These are phyloP conservation scores for Monilinia polystroma DNA, from an alignment of 2,329 filamentous ascomycete species.

Conservation along the genomic window DNA sequence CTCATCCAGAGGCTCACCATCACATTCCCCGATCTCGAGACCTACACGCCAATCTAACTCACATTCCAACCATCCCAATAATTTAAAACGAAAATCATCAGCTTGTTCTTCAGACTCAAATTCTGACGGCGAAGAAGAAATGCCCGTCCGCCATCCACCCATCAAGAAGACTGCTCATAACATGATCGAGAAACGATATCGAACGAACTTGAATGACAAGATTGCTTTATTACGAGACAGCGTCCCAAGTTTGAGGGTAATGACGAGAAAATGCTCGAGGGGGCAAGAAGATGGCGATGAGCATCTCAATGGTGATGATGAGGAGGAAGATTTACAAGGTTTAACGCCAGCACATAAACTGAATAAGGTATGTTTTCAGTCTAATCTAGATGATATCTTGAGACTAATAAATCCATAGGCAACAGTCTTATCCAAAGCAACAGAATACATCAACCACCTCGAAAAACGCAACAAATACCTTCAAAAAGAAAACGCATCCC, in stretches of 20 bases:
- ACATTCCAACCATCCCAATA: slow-evolving; percentile 51
- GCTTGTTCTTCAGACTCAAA: slow-evolving; percentile 31
- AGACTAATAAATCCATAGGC: slow-evolving; percentile 28
- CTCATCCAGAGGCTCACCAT: slow-evolving; percentile 35
- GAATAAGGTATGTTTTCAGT: slow-evolving; percentile 54
- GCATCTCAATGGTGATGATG: slow-evolving; percentile 41
- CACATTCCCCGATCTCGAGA: slow-evolving; percentile 51
- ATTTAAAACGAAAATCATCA: slow-evolving; percentile 41
- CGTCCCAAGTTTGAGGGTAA: slow-evolving; percentile 65
- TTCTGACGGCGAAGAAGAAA: slow-evolving; percentile 49
- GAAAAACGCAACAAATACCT: slow-evolving; percentile 85
- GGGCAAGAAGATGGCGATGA: slow-evolving; percentile 51
- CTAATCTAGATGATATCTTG: background rate
- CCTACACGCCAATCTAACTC: slow-evolving; percentile 37
- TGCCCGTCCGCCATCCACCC: slow-evolving; percentile 46
- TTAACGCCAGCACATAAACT: slow-evolving; percentile 64
- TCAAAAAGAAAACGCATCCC: slow-evolving; percentile 73
- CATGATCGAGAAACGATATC: slow-evolving; percentile 82
- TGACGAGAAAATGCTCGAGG: slow-evolving; percentile 46
- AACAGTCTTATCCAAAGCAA: slow-evolving; percentile 80
- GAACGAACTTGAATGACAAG: slow-evolving; percentile 81
- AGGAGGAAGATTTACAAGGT: slow-evolving; percentile 55
- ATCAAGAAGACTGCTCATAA: slow-evolving; percentile 80
- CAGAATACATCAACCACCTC: slow-evolving; percentile 90
- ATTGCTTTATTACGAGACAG: slow-evolving; percentile 73